These are phyloP conservation scores for Zelonia costaricensis DNA, from an alignment of 208 protist genomes.

Conservation along the genomic window DNA sequence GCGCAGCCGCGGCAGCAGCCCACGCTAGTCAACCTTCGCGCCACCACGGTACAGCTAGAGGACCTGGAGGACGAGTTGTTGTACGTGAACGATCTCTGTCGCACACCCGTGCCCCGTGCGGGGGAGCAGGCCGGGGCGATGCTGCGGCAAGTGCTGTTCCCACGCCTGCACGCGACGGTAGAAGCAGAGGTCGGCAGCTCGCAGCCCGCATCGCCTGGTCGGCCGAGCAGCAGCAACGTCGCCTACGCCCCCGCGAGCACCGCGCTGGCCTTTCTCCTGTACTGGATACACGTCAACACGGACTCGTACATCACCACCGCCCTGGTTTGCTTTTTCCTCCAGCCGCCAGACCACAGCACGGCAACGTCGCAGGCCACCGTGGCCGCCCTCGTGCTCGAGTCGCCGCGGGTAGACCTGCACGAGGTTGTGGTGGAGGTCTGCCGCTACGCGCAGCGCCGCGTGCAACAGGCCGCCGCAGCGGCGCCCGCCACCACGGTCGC, in stretches of 20 bases:
- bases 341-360: neutral
- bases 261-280: constrained; percentile 24
- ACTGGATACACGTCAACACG: constrained; percentile 30
- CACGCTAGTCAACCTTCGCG: neutral
- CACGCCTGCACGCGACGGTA: constrained; percentile 16
- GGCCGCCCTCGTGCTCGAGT: constrained; percentile 23
- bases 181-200: constrained; percentile 1
- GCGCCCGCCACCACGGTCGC: neutral
- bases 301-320: constrained; percentile 16
- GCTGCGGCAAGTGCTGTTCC: constrained; percentile 30
- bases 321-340: constrained; percentile 19
- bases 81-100: constrained; percentile 84
- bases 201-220: neutral
- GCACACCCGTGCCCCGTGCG: constrained; percentile 30
- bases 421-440: constrained; percentile 23
- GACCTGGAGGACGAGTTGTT: constrained; percentile 83
- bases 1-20: too few relatives aligned
- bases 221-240: neutral
- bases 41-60: constrained; percentile 34
- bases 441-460: constrained; percentile 14
- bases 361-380: neutral
- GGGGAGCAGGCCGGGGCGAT: constrained; percentile 5
- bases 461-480: neutral
- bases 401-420: constrained; percentile 29
- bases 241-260: constrained; percentile 13